phyloP scores from a whole-genome alignment of 78 protist genomes.

The Neovahlkampfia damariscottae region DNA sequence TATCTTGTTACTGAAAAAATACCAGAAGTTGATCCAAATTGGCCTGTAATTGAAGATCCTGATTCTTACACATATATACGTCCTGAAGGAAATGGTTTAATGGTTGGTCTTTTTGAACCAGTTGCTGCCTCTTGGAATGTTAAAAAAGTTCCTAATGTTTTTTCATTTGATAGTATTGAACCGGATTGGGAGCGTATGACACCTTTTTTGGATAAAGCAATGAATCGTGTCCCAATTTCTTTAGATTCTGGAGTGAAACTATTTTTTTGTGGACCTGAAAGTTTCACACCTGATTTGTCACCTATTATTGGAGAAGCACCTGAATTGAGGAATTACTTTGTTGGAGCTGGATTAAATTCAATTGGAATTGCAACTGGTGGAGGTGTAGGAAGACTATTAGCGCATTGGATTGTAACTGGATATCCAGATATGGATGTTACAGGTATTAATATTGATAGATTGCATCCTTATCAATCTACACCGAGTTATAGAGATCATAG shows the following conservation, averaged over 20 bases:
- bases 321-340: conserved; percentile 11
- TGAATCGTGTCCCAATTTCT: not conserved
- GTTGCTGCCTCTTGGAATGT: conserved; percentile 15
- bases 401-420: conserved; percentile 14
- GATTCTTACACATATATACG: conserved; percentile 20
- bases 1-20: conserved; percentile 26
- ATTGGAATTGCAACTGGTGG: conserved; percentile 24
- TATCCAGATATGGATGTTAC: conserved; percentile 16
- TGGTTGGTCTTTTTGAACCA: conserved; percentile 31
- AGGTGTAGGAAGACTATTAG: conserved; percentile 24
- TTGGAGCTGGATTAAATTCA: conserved; percentile 39
- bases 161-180: conserved; percentile 5
- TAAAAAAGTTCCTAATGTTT: not conserved
- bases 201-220: conserved; percentile 20
- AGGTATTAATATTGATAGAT: not conserved
- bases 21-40: conserved; percentile 1
- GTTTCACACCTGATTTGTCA: conserved; percentile 29
- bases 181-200: conserved; percentile 23
- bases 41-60: conserved; percentile 42
- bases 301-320: conserved; percentile 26
- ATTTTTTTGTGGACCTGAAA: conserved; percentile 34
- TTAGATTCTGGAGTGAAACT: not conserved
- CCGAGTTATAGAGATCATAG: not conserved
- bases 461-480: not conserved
- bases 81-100: conserved; percentile 23